Base-by-base conservation (phyloP, 305 asterid species). In the Solanum hybrid region DNA sequence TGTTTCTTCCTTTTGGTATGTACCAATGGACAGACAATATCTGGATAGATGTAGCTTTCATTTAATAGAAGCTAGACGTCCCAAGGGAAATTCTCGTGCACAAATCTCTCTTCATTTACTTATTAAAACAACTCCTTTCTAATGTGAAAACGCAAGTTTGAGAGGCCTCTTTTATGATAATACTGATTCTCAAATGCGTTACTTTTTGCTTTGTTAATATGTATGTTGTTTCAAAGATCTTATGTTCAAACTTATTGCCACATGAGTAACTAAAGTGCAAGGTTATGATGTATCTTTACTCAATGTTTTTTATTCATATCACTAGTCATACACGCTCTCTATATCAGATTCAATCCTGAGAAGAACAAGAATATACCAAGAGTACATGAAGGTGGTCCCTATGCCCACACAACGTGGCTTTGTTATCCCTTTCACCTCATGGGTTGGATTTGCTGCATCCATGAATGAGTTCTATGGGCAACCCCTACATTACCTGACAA, bases 401-500 rank as follows among this genome's bases (percentile, higher is more conserved):
- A 24, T 96, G 37, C 98, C 98, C 36, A 79, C 91, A 2, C 89
- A 85, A 5, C 93, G 94, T 12, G 93, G 94, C 91, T 89, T 96
- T 2, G 60, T 92, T 17, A 92, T 96, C 81, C 97, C 96, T 27
- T 96, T 89, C 79, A 94, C 91, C 40, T 93, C 98, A 13, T 46
- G 8, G 64, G 22, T 46, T 46, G 64, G 64, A 46, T 14, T 46
- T 14, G 64, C 7, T 14, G 64, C 64, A 46, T 5, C 22, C 7
- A 46, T 97, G 98, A 96, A 97, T 93, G 86, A 92, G 87, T 84
- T 94, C 7, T 96, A 97, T 73, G 90, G 88, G 60, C 99, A 95
- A 91, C 99, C 99, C 10, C 90, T 97, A 72, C 98, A 97, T 90
- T 97, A 96, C 93, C 95, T 95, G 80, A 97, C 98, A 31, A 95